phyloP scores from a whole-genome alignment of 257 asterid species.

The Solanum commersonii region DNA sequence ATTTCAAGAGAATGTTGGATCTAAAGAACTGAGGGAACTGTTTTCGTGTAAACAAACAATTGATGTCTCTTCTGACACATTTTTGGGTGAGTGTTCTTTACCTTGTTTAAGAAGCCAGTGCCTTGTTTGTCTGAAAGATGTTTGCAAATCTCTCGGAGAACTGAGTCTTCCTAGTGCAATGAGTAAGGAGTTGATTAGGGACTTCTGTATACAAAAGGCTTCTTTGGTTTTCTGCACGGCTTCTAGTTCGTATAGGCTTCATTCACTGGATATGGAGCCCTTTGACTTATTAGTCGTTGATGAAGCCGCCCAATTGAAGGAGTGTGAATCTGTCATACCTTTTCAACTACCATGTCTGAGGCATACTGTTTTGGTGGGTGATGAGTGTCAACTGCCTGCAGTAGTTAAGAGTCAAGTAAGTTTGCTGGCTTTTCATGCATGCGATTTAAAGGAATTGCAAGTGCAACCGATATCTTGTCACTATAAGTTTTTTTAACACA shows the following conservation, averaged over 20 bases:
- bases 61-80: neutral
- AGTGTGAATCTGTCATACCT: conserved; percentile 9
- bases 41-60: neutral
- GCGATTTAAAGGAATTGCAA: neutral
- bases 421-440: neutral
- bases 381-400: conserved; percentile 13
- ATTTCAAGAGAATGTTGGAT: neutral
- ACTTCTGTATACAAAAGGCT: neutral
- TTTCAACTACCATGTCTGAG: neutral
- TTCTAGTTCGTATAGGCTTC: conserved; percentile 8
- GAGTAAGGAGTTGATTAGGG: neutral
- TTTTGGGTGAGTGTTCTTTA: neutral
- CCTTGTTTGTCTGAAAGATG: neutral
- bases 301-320: conserved; percentile 10
- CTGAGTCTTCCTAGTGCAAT: neutral
- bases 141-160: neutral
- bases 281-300: conserved; percentile 3
- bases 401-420: conserved; percentile 3
- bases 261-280: neutral
- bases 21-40: neutral
- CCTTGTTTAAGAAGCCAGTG: neutral
- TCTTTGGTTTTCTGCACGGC: conserved; percentile 3
- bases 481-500: neutral
- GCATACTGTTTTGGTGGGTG: conserved; percentile 8
- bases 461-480: neutral